A percentile compares a stretch with the other conserved stretches of the same genome.
Evolutionary conservation across 495 filamentous ascomycete genomes (phyloP).

Genomic region (Penicillium bialowiezense): DNA sequence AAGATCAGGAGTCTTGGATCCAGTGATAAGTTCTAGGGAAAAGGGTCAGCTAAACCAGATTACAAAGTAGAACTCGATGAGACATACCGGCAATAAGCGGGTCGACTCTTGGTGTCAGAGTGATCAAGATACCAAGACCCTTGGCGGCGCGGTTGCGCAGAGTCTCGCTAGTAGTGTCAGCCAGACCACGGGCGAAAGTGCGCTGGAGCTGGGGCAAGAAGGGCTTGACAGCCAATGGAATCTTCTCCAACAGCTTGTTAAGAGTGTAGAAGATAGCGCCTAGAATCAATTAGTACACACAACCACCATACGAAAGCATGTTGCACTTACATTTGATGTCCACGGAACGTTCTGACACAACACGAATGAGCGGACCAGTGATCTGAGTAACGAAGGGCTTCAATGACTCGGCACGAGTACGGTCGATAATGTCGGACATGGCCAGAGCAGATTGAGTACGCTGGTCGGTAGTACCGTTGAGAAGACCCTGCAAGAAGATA

Average conservation of each 20-base stretch:
- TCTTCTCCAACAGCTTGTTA: constrained; percentile 95
- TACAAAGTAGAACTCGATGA: background rate
- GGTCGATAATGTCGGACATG: constrained; percentile 92
- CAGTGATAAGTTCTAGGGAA: constrained; percentile 77
- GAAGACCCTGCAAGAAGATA: constrained; percentile 95
- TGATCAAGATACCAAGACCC: constrained; percentile 92
- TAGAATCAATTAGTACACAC: constrained; percentile 18
- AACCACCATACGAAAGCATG: background rate
- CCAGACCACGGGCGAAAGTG: constrained; percentile 93
- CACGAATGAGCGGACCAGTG: constrained; percentile 93
- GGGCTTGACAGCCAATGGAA: constrained; percentile 90
- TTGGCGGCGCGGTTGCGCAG: constrained; percentile 89
- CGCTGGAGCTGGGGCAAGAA: constrained; percentile 96
- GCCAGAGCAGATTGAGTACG: constrained; percentile 86
- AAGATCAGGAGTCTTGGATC: constrained; percentile 82
- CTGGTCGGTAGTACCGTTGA: constrained; percentile 92
- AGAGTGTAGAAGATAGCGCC: constrained; percentile 90
- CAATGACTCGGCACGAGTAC: constrained; percentile 77
- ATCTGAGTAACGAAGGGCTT: constrained; percentile 96
- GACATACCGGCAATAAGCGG: constrained; percentile 65
- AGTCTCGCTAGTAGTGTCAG: constrained; percentile 87
- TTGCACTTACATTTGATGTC: constrained; percentile 71
- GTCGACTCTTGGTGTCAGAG: constrained; percentile 91
- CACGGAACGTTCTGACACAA: constrained; percentile 90
- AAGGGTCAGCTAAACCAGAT: constrained; percentile 2